Evolutionary conservation across 2,329 filamentous ascomycete genomes (phyloP), one percentile per base, ranked within the genome.

Genomic region (Rutstroemia sp.): DNA sequence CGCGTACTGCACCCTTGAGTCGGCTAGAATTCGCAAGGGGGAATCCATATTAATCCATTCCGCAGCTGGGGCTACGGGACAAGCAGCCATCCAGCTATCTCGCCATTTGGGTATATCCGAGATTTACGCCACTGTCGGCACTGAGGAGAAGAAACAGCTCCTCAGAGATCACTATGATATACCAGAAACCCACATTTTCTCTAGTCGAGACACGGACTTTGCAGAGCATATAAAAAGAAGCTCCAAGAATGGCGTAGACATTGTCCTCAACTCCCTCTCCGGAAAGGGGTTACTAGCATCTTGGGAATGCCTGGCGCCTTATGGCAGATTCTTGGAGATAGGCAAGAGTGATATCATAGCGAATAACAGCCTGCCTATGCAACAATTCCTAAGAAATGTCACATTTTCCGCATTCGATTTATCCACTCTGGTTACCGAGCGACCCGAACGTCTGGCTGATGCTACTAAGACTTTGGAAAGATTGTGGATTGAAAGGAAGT

Each of bases 11-110:
- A 49, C 65, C 4, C 19, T 60, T 9, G n/a, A 58, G 23, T 17
- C 58, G 4, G 63, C 58, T 5, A 47, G 56, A 2, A n/a, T 64
- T 4, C 25, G 38, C 9, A 21, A 50, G 17, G 58, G 51, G 0
- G 64, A 72, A 38, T 61, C 58, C 0, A 54, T 71, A 0, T 54
- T 73, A 12, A 64, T 72, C 0, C 70, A 71, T 39, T 51, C 60
- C 7, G 71, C 61, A 2, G 57, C 67, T 3, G 68, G 70, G 6
- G 65, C 58, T 3, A 42, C 71, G 10, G 71, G 71, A 2, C 62
- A 64, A 16, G 70, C 70, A 0, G 63, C 65, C 1, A 69, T 72
- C 16, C 51, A 58, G 2, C 9, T 71, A 19, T 40, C 39, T 17
- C 9, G 25, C 38, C 2, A 38, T 12, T 14, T 25, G 1, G 23